Conservation (phyloP, 352 stramenopile genomes). For the Nothophytophthora sp. region DNA sequence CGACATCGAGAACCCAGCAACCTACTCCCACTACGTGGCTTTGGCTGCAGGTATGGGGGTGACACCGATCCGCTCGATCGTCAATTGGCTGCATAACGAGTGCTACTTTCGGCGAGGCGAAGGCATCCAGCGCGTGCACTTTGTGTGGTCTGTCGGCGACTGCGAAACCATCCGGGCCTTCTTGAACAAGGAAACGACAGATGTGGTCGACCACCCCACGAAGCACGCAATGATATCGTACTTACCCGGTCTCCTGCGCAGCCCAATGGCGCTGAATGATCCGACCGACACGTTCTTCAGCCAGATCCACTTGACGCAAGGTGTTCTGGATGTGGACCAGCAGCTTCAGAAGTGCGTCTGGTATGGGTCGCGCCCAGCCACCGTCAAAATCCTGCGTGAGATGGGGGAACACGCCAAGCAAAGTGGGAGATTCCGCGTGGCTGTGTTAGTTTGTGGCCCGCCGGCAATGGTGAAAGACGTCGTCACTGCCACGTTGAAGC, state of each 20-base stretch:
- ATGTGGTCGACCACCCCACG: no score
- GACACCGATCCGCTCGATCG: conserved; percentile 31
- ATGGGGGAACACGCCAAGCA: conserved; percentile 12
- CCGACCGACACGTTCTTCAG: conserved; percentile 20
- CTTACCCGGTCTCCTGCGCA: neutral
- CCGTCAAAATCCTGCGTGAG: conserved; percentile 5
- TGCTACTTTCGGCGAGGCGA: neutral
- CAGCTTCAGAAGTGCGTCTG: conserved; percentile 8
- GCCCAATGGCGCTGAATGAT: neutral
- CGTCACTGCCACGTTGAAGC: conserved; percentile 1
- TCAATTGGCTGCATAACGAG: conserved; percentile 22
- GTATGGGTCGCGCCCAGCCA: conserved; percentile 13
- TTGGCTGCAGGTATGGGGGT: conserved; percentile 37
- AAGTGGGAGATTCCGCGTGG: conserved; percentile 11
- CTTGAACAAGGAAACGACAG: neutral
- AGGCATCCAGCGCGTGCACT: conserved; percentile 25
- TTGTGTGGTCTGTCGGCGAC: conserved; percentile 34
- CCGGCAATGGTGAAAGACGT: conserved; percentile 14
- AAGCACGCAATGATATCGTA: no score
- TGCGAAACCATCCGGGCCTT: conserved; percentile 22
- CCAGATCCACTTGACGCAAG: conserved; percentile 31
- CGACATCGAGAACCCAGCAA: conserved; percentile 26
- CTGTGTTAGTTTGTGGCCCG: conserved; percentile 31
- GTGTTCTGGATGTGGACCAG: conserved; percentile 14
- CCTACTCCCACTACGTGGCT: conserved; percentile 41